Evolutionary conservation across 495 filamentous ascomycete genomes (phyloP), one percentile per base, ranked within the genome.

Genomic region (Penicillium samsonianum): DNA sequence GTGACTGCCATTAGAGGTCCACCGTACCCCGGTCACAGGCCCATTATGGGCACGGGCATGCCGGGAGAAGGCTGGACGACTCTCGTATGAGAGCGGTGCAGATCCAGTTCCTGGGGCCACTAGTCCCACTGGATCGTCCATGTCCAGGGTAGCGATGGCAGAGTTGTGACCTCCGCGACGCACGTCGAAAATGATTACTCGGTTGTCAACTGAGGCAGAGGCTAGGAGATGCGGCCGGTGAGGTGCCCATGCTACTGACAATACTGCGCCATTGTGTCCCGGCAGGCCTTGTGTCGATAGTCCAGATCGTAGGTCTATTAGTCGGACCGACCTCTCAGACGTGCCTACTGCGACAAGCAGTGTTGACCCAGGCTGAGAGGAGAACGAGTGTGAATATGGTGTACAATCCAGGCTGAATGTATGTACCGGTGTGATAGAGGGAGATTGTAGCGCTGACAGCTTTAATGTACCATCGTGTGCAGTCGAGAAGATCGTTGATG

Each of bases 391-490:
- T 0, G 87, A 82, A 67, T 92, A 90, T 0, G 90, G 79, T 12
- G 88, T 86, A 12, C 83, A 85, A 17, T 82, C 80, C 2, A 96
- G 80, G 42, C 83, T 79, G 63, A 95, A 96, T 8, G 86, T 84
- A 48, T 58, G 87, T 76, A 59, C 81, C 23, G 56, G 74, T 22
- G 48, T 90, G 71, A 58, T 78, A 1, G 50, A 58, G 1, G 59
- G 65, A 16, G 81, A 77, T 37, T 85, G 80, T 0, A 90, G 84
- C 9, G 87, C 84, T 65, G 87, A 96, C 3, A 92, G 74, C 68
- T 92, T 92, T 31, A 96, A 78, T 4, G 86, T 89, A 56, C 89
- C 85, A 68, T 96, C 92, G 67, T 90, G 91, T 45, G 91, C 90
- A 11, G 87, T 87, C 1, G 90, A 89, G 11, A 96, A 76, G 61